phyloP scores from a whole-genome alignment of 768 basidiomycete species.

The Rubroboletus pulcherrimus region DNA sequence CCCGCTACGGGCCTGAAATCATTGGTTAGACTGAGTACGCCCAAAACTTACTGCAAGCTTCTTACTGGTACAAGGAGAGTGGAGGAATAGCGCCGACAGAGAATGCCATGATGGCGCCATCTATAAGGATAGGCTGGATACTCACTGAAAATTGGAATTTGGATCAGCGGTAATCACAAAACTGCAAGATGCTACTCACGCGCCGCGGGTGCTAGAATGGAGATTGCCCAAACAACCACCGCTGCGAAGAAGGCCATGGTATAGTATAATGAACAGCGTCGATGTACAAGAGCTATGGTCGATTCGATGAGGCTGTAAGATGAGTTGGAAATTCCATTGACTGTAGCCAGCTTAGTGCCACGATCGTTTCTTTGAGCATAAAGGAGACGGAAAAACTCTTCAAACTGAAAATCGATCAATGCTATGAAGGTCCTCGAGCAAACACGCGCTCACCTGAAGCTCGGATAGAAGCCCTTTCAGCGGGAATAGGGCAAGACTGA shows the following conservation, averaged over 20 bases:
- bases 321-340: conserved; percentile 16
- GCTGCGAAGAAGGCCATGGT: conserved; percentile 3
- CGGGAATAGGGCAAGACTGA: conserved; percentile 12
- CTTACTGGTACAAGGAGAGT: conserved; percentile 12
- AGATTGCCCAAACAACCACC: conserved; percentile 6
- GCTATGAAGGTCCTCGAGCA: too few species aligned
- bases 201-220: conserved; percentile 8
- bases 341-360: not conserved
- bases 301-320: conserved; percentile 10
- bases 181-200: conserved; percentile 3
- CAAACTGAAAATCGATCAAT: conserved; percentile 7
- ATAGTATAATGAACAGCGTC: conserved; percentile 9
- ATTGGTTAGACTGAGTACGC: not conserved
- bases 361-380: not conserved
- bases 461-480: conserved; percentile 10
- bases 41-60: not conserved
- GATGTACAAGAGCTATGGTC: not conserved
- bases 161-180: not conserved
- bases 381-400: conserved; percentile 21
- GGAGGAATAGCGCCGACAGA: conserved; percentile 15
- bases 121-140: conserved; percentile 12
- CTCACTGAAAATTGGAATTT: conserved; percentile 1
- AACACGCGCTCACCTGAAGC: conserved; percentile 3
- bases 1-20: conserved; percentile 7
- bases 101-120: conserved; percentile 12